Evolutionary conservation across 805 yeast genomes (phyloP), one percentile per base, ranked within the genome.

Genomic region (Kluyveromyces aestuarii): DNA sequence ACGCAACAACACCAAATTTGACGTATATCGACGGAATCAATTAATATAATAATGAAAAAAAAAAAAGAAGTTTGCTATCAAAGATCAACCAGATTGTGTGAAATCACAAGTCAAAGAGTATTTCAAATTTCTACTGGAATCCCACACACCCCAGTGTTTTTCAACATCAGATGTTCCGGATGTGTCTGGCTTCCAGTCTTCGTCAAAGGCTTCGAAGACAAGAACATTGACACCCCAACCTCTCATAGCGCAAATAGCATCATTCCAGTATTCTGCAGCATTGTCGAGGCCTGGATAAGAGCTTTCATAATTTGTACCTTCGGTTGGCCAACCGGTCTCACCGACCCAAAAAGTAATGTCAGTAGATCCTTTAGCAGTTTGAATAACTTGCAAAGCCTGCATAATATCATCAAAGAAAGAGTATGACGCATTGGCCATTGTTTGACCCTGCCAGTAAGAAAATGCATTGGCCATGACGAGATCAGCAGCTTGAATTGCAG

Each of bases 401-500:
- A 90, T 89, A 69, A 91, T 87, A 69, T 91, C 97, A 67, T 90
- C 97, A 57, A 88, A 79, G 84, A 90, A 91, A 2, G 96, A 88
- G 77, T 80, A 87, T 16, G 96, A 80, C 27, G 96, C 79, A 68
- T 90, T 90, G 45, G 68, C 63, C 78, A 76, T 77, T 57, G 88
- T 77, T 74, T 89, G 97, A 41, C 97, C 97, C 75, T 91, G 98
- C 98, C 98, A 91, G 82, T 90, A 91, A 8, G 97, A 87, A 79
- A 91, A 91, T 45, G 96, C 97, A 66, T 91, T 91, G 62, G 96
- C 95, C 67, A 83, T 85, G 52, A 89, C 81, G 60, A 87, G 74
- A 68, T 91, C 98, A 44, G 95, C 74, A 46, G 88, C 90, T 67
- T 79, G 60, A 64, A 91, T 82, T 49, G 85, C 96, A 25, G 84